A percentile compares a stretch with the other conserved stretches of the same genome.
phyloP scores from a whole-genome alignment of 78 protist genomes.

The Dictyostelium intermedium region DNA sequence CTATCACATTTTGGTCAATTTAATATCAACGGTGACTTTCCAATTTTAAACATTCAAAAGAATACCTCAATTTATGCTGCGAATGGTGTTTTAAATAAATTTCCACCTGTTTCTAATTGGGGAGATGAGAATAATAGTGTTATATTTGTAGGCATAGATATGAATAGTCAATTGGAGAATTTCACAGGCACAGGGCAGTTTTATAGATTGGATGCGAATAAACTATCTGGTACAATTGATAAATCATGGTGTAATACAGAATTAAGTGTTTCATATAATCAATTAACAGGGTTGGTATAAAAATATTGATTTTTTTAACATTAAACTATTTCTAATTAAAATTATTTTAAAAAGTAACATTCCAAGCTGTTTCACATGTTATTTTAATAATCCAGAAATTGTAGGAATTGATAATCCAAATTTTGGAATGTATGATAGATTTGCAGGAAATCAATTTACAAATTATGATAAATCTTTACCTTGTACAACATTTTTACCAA shows the following conservation, averaged over 20 bases:
- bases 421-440: background rate
- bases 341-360: background rate
- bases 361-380: background rate
- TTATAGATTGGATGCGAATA: background rate
- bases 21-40: background rate
- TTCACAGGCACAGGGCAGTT: background rate
- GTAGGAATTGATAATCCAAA: background rate
- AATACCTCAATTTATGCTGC: background rate
- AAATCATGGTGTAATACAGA: background rate
- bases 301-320: background rate
- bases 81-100: background rate
- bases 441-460: background rate
- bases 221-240: background rate
- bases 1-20: background rate
- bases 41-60: background rate
- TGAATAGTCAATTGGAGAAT: background rate
- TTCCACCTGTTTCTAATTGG: background rate
- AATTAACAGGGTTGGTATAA: background rate
- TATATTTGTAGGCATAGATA: background rate
- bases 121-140: background rate
- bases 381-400: background rate
- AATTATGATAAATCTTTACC: background rate
- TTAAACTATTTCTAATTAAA: background rate
- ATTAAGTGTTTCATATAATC: background rate
- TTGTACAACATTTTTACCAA: background rate